A percentile compares a stretch with the other conserved stretches of the same genome.
phyloP scores from a whole-genome alignment of 306 rosid genomes.

The Castanea mollissima region DNA sequence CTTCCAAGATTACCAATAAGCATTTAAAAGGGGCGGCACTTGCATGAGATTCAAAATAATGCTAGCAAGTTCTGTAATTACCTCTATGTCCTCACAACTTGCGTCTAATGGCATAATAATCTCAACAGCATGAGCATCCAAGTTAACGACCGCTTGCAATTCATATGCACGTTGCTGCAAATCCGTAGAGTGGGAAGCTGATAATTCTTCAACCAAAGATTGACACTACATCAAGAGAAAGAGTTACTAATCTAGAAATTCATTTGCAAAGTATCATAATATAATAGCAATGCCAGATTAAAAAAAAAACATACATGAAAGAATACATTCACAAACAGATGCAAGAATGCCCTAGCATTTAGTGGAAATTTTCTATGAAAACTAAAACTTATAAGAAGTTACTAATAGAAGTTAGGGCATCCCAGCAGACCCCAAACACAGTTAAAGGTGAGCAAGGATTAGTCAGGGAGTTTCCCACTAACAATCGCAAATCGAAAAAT shows the following conservation, averaged over 20 bases:
- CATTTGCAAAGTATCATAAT: constrained; percentile 21
- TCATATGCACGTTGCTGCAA: constrained; percentile 95
- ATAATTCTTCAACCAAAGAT: constrained; percentile 71
- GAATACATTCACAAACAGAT: not conserved
- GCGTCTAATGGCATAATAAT: constrained; percentile 68
- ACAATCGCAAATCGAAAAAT: too few relatives aligned
- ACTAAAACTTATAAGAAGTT: constrained; percentile 5
- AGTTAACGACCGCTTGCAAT: constrained; percentile 61
- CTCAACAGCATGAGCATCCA: constrained; percentile 56
- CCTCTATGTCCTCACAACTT: constrained; percentile 86
- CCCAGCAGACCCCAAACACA: too few relatives aligned
- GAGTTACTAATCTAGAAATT: constrained; percentile 5
- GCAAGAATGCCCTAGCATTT: constrained; percentile 1
- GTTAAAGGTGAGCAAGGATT: too few relatives aligned
- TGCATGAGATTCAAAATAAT: not conserved
- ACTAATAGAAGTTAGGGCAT: too few relatives aligned
- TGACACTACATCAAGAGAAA: constrained; percentile 57
- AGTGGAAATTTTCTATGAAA: not conserved
- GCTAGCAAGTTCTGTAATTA: constrained; percentile 18
- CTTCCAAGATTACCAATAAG: not conserved
- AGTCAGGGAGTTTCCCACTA: too few relatives aligned
- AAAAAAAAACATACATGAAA: not conserved
- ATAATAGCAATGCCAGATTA: not conserved
- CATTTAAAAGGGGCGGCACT: not conserved
- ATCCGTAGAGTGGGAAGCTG: constrained; percentile 87